These are phyloP conservation scores for Elaeis guineensis DNA, from an alignment of 176 grass and related monocot genomes.

Conservation along the genomic window DNA sequence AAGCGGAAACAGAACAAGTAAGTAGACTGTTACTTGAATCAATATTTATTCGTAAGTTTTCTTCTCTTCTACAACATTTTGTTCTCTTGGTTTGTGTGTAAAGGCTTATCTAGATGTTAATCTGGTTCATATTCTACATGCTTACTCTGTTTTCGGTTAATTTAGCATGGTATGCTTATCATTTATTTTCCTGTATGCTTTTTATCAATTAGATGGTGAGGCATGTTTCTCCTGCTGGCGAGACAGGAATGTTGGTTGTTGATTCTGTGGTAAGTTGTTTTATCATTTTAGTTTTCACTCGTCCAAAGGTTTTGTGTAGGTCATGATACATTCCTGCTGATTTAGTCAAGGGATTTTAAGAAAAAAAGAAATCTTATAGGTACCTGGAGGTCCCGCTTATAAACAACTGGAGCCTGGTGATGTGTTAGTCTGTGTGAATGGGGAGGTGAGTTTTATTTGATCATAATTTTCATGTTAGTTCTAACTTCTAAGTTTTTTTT, in stretches of 20 bases:
- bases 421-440: conserved; percentile 79
- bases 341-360: conserved; percentile 21
- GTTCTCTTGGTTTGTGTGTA: no score
- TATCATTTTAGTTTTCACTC: no score
- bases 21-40: background rate
- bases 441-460: conserved; percentile 33
- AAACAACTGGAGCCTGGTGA: conserved; percentile 94
- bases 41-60: no score
- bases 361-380: conserved; percentile 35
- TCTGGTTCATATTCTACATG: background rate
- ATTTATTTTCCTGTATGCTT: conserved; percentile 6
- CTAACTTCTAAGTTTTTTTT: background rate
- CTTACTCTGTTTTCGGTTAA: background rate
- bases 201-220: conserved; percentile 60
- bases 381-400: conserved; percentile 88
- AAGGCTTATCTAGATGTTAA: no score
- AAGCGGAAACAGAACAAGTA: conserved; percentile 88
- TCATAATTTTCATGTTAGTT: background rate
- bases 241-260: conserved; percentile 97
- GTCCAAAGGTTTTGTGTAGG: no score
- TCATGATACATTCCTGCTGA: background rate
- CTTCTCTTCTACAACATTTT: no score
- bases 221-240: conserved; percentile 55
- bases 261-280: conserved; percentile 86
- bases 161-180: background rate